Percentiles rank a stretch among this genome's conserved stretches.
Evolutionary conservation across 2,329 filamentous ascomycete genomes (phyloP).

Genomic region (Cryoendolithus antarcticus): DNA sequence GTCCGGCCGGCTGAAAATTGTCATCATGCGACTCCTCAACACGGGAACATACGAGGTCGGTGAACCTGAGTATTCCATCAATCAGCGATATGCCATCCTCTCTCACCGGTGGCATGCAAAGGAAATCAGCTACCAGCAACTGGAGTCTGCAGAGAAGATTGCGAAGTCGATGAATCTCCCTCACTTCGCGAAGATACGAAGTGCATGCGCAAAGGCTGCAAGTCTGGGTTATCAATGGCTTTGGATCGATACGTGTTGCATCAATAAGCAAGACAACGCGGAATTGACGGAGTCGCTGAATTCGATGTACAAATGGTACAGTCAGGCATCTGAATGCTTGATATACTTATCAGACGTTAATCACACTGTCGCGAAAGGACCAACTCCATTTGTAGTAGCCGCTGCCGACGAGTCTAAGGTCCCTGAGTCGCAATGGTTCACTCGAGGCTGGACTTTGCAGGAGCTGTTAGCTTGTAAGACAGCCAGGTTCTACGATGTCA

Average conservation of each 20-base stretch:
- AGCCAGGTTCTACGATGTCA: constrained; percentile 1
- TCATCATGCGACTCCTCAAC: constrained; percentile 7
- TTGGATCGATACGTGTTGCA: constrained; percentile 6
- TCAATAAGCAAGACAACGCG: constrained; percentile 1
- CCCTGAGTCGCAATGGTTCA: constrained; percentile 5
- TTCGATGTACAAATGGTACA: constrained; percentile 5
- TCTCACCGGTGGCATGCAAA: constrained; percentile 2
- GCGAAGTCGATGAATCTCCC: not conserved
- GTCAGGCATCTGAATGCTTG: constrained; percentile 6
- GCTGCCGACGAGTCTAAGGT: not conserved
- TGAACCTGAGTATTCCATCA: not conserved
- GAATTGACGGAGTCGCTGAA: constrained; percentile 5
- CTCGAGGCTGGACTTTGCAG: constrained; percentile 6
- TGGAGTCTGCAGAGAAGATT: constrained; percentile 1
- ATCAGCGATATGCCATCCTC: constrained; percentile 3
- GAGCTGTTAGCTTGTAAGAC: constrained; percentile 2
- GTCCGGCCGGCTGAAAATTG: too few relatives aligned
- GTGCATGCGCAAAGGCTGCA: constrained; percentile 11
- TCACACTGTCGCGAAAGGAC: too few relatives aligned
- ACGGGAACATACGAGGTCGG: constrained; percentile 1
- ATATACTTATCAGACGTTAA: constrained; percentile 9
- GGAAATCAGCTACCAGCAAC: not conserved
- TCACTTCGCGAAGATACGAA: constrained; percentile 12
- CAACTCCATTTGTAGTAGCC: not conserved
- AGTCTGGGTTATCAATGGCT: constrained; percentile 9